A percentile compares a stretch with the other conserved stretches of the same genome.
phyloP scores from a whole-genome alignment of 2,329 filamentous ascomycete species.

The Lachnellula arida region DNA sequence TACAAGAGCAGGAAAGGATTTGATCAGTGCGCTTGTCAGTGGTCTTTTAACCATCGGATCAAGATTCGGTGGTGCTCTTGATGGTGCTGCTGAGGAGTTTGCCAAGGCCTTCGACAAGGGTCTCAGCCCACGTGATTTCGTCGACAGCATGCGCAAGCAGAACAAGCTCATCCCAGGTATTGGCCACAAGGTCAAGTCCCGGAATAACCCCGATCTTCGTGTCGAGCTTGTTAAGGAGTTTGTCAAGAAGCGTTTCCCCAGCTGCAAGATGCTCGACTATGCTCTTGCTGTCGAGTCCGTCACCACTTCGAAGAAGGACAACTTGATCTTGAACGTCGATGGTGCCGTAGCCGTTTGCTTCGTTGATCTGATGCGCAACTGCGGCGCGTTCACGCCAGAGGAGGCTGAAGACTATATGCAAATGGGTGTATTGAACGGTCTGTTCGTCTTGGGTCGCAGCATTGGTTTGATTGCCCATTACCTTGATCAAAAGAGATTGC shows the following conservation, averaged over 20 bases:
- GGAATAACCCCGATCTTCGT: slow-evolving; percentile 99
- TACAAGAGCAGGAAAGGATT: slow-evolving; percentile 96
- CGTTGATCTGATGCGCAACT: slow-evolving; percentile 95
- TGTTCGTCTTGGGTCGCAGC: slow-evolving; percentile 93
- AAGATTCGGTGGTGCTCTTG: slow-evolving; percentile 95
- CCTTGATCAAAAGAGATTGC: slow-evolving; percentile 98
- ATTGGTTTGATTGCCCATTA: slow-evolving; percentile 99
- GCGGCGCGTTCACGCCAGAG: slow-evolving; percentile 90
- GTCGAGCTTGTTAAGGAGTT: slow-evolving; percentile 99
- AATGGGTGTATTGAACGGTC: slow-evolving; percentile 99
- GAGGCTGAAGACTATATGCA: slow-evolving; percentile 98
- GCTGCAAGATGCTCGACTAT: slow-evolving; percentile 97
- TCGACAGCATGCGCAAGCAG: slow-evolving; percentile 98
- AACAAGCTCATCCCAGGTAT: slow-evolving; percentile 99
- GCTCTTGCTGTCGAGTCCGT: slow-evolving; percentile 96
- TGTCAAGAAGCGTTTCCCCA: slow-evolving; percentile 95
- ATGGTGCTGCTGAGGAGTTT: slow-evolving; percentile 98
- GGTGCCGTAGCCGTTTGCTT: slow-evolving; percentile 98
- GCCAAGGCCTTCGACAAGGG: slow-evolving; percentile 97
- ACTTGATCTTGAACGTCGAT: slow-evolving; percentile 98
- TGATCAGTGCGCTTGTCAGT: slow-evolving; percentile 91
- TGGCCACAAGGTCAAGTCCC: slow-evolving; percentile 98
- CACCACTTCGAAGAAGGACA: slow-evolving; percentile 99
- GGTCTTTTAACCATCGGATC: slow-evolving; percentile 98
- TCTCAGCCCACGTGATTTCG: slow-evolving; percentile 96